Evolutionary conservation across 1,284 basidiomycete genomes (phyloP), one percentile per base, ranked within the genome.

Genomic region (Trichosporon sp.): DNA sequence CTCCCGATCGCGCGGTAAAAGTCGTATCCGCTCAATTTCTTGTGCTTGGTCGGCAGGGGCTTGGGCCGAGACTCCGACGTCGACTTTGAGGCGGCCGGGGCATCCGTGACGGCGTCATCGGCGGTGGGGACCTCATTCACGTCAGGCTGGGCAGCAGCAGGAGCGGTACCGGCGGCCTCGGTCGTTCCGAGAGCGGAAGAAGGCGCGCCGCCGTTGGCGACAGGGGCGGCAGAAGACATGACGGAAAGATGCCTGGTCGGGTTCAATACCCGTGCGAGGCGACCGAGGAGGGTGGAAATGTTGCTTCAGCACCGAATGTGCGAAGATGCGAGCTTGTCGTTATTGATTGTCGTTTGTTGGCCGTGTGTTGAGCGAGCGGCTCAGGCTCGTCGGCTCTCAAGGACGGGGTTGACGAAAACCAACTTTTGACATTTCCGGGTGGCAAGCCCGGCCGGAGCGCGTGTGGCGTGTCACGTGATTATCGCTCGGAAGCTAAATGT

Each of bases 1-100:
- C 88, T 89, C 7, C 91, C 89, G 37, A 98, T 82, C 76, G 46
- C 89, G 82, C 74, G 86, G 77, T 94, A 98, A 69, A 97, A 89
- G 23, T 92, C 88, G 75, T 90, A 92, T 3, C 91, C 91, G 6
- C 81, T 81, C 2, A 91, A 81, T 76, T 94, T 95, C 32, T 31
- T 34, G 56, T 66, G 64, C 60, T 65, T 65, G 40, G 64, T 61
- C 19, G 46, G 33, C 1, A 60, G 34, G 34, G 59, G 46, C 7
- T 13, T 27, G 32, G 25, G 49, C 25, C 31, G 29, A 3, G 49
- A 37, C 19, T n/a, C 19, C 5, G 40, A 44, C 19, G 40, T 21
- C 40, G n/a, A 16, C 13, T 16, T 9, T 19, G 36, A 37, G 36
- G 36, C n/a, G 36, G 14, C n/a, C 7, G 34, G 10, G 13, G 34